Percentiles rank a stretch among this genome's conserved stretches.
These are phyloP conservation scores for Strigomonas galati DNA, from an alignment of 208 protist genomes.

Conservation along the genomic window DNA sequence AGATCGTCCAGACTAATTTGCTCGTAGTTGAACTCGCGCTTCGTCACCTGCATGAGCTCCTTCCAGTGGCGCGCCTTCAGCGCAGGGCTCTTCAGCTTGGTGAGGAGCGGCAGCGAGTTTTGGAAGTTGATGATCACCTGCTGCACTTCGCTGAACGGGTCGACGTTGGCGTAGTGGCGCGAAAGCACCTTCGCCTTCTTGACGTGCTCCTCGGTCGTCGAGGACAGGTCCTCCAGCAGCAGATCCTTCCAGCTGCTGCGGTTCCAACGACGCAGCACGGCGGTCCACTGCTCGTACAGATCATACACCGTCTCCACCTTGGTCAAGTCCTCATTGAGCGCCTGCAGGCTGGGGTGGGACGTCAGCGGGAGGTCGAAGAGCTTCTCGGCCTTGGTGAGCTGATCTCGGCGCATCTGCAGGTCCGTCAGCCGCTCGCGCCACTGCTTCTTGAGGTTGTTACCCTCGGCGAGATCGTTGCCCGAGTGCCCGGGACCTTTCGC, in stretches of 20 bases:
- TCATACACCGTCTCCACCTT: constrained; percentile 92
- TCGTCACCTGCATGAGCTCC: constrained; percentile 95
- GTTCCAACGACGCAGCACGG: constrained; percentile 93
- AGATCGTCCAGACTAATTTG: constrained; percentile 97
- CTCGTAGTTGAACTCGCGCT: constrained; percentile 93
- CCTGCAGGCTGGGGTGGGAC: constrained; percentile 86
- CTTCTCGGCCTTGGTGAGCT: constrained; percentile 94
- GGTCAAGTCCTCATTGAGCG: constrained; percentile 90
- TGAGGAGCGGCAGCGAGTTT: constrained; percentile 94
- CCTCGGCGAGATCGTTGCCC: constrained; percentile 88
- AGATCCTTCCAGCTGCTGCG: constrained; percentile 96
- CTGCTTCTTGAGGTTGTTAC: constrained; percentile 87
- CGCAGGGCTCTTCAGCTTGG: constrained; percentile 96
- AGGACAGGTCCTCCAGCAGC: constrained; percentile 93
- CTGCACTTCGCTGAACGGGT: constrained; percentile 89
- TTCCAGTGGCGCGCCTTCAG: constrained; percentile 97
- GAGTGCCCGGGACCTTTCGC: constrained; percentile 76
- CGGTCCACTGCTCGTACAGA: constrained; percentile 92
- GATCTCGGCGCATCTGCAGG: constrained; percentile 78
- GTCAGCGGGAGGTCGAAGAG: constrained; percentile 96
- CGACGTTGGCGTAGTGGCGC: constrained; percentile 82
- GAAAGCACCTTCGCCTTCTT: constrained; percentile 80
- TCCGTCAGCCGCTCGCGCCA: constrained; percentile 78
- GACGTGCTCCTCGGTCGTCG: constrained; percentile 91
- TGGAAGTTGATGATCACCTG: constrained; percentile 94